Conservation (phyloP, 306 rosid genomes). For the Cercis canadensis region DNA sequence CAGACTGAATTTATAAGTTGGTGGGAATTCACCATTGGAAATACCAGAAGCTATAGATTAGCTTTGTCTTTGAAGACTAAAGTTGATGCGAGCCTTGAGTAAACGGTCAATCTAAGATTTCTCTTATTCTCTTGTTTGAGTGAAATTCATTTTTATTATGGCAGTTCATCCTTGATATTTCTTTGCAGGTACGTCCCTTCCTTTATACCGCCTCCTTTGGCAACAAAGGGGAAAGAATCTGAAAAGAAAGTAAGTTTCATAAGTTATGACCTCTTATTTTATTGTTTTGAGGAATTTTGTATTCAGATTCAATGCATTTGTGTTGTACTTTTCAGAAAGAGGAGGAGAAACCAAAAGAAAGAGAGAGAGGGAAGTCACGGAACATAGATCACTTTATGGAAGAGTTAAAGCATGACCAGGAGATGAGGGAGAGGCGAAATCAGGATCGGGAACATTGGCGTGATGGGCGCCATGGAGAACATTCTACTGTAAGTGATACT, state of each 20-base stretch:
- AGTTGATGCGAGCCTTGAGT: conserved; percentile 24
- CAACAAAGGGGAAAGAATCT: conserved; percentile 91
- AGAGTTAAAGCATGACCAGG: conserved; percentile 97
- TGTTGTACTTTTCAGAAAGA: conserved; percentile 67
- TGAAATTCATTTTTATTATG: conserved; percentile 36
- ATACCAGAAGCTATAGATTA: conserved; percentile 34
- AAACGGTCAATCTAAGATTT: conserved; percentile 32
- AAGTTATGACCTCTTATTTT: conserved; percentile 25
- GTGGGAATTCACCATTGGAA: conserved; percentile 34
- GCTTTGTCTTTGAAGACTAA: conserved; percentile 13
- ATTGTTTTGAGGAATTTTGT: conserved; percentile 17
- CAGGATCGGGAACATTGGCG: conserved; percentile 91
- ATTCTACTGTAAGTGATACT: conserved; percentile 61
- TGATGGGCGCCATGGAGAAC: conserved; percentile 77
- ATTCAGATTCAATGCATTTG: conserved; percentile 39
- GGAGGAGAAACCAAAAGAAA: conserved; percentile 91
- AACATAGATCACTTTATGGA: conserved; percentile 95
- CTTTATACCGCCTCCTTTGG: conserved; percentile 96
- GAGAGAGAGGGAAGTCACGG: conserved; percentile 89
- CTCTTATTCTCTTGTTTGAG: conserved; percentile 11
- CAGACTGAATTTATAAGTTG: conserved; percentile 19
- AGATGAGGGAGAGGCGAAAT: conserved; percentile 91
- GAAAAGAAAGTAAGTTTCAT: conserved; percentile 80
- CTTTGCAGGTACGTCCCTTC: conserved; percentile 96
- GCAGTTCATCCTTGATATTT: conserved; percentile 51